phyloP scores from a whole-genome alignment of 164 flowering plant genomes.

The Macadamia integrifolia region DNA sequence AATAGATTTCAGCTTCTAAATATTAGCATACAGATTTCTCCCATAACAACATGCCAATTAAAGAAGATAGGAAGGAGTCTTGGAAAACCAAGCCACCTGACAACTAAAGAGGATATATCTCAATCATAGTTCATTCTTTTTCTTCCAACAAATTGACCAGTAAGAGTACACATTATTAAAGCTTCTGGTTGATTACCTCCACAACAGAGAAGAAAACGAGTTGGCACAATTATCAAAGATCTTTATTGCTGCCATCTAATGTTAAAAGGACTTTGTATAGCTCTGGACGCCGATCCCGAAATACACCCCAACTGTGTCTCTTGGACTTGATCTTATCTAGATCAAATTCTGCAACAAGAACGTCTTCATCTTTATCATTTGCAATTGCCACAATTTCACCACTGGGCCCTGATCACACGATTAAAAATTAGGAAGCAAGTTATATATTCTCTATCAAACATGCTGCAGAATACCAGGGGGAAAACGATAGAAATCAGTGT shows the following conservation, averaged over 20 bases:
- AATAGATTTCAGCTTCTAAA: too few species aligned
- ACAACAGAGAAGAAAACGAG: background rate
- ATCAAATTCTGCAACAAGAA: slow-evolving; percentile 77
- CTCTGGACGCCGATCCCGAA: slow-evolving; percentile 94
- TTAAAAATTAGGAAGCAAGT: background rate
- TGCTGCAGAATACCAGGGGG: background rate
- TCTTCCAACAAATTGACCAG: background rate
- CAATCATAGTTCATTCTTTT: background rate
- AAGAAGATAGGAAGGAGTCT: background rate
- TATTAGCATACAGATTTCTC: too few species aligned
- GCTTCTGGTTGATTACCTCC: slow-evolving; percentile 4
- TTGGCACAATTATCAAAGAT: slow-evolving; percentile 5
- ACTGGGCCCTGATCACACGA: slow-evolving; percentile 60
- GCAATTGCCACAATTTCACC: slow-evolving; percentile 84
- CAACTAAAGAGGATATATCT: background rate
- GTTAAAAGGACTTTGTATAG: slow-evolving; percentile 90
- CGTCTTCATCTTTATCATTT: slow-evolving; percentile 72
- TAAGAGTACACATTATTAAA: background rate
- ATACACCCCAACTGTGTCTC: slow-evolving; percentile 87
- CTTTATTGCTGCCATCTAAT: slow-evolving; percentile 64
- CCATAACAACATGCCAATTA: background rate
- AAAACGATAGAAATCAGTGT: background rate
- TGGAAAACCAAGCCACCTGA: background rate
- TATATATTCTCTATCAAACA: too few species aligned
- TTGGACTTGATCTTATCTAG: slow-evolving; percentile 72